Conservation (phyloP, 2,329 filamentous ascomycete species). For the Cyclaneusma minus region DNA sequence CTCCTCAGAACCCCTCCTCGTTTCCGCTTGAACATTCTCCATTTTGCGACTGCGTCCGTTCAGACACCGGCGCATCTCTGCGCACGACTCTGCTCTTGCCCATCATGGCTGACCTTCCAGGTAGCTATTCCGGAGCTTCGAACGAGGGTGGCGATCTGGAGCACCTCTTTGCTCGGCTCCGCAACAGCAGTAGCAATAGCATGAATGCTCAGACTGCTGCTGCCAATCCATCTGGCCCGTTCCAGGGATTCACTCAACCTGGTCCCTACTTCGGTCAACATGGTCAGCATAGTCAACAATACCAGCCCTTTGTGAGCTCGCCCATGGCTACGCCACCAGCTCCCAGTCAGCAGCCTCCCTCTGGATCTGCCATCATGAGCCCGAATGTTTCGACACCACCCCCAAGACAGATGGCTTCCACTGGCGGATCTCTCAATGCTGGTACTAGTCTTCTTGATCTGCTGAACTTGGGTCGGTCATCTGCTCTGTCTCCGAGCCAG, state of each 20-base stretch:
- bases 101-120: constrained; percentile 21
- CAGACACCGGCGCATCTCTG: too few relatives aligned
- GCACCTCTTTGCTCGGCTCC: constrained; percentile 19
- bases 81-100: constrained; percentile 14
- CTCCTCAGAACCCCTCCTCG: too few relatives aligned
- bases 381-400: constrained; percentile 29
- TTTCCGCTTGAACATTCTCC: too few relatives aligned
- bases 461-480: constrained; percentile 43
- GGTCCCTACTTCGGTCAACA: constrained; percentile 15
- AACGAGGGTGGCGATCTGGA: constrained; percentile 15
- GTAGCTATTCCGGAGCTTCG: constrained; percentile 15
- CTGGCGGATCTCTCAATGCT: constrained; percentile 20
- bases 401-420: constrained; percentile 21
- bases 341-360: constrained; percentile 35
- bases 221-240: too few relatives aligned
- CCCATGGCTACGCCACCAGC: constrained; percentile 39
- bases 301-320: constrained; percentile 38
- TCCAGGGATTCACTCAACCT: constrained; percentile 2
- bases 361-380: constrained; percentile 41
- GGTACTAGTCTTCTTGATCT: constrained; percentile 45
- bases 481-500: constrained; percentile 15
- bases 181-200: constrained; percentile 12
- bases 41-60: too few relatives aligned
- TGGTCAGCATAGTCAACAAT: constrained; percentile 8
- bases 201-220: constrained; percentile 1